A percentile compares a stretch with the other conserved stretches of the same genome.
These are phyloP conservation scores for Mrakia frigida DNA, from an alignment of 768 basidiomycete genomes.

Conservation along the genomic window DNA sequence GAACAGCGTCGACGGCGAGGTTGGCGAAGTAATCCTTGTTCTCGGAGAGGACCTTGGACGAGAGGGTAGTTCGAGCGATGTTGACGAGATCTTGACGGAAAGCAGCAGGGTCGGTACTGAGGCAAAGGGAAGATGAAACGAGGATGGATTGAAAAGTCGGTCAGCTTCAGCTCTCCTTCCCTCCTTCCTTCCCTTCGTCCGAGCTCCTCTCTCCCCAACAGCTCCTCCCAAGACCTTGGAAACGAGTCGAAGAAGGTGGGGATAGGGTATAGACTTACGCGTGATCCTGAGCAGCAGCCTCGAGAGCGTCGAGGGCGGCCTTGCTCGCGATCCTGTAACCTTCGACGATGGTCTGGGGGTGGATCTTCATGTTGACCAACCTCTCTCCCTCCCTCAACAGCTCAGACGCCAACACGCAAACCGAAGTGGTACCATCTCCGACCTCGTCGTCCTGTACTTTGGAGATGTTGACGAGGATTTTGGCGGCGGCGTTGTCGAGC, in stretches of 20 bases:
- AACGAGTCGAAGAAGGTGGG: background rate
- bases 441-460: slow-evolving; percentile 99
- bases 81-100: slow-evolving; percentile 92
- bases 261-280: slow-evolving; percentile 52
- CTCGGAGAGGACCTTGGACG: slow-evolving; percentile 91
- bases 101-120: slow-evolving; percentile 60
- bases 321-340: slow-evolving; percentile 88
- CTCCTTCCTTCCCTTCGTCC: background rate
- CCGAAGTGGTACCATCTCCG: slow-evolving; percentile 70
- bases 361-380: slow-evolving; percentile 79
- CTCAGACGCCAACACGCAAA: slow-evolving; percentile 88
- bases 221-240: background rate
- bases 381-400: slow-evolving; percentile 92
- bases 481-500: slow-evolving; percentile 96
- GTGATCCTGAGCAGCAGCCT: slow-evolving; percentile 75
- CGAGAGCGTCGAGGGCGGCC: slow-evolving; percentile 77
- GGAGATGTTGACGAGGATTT: slow-evolving; percentile 98
- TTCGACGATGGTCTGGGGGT: slow-evolving; percentile 96
- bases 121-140: background rate
- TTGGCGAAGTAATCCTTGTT: slow-evolving; percentile 98
- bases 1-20: slow-evolving; percentile 92
- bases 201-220: background rate
- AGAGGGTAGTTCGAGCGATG: slow-evolving; percentile 91
- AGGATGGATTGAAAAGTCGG: slow-evolving; percentile 6
- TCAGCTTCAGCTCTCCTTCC: slow-evolving; percentile 10